Percentiles rank a stretch among this genome's conserved stretches.
These are phyloP conservation scores for Crotalaria pallida DNA, from an alignment of 306 rosid genomes.

Conservation along the genomic window DNA sequence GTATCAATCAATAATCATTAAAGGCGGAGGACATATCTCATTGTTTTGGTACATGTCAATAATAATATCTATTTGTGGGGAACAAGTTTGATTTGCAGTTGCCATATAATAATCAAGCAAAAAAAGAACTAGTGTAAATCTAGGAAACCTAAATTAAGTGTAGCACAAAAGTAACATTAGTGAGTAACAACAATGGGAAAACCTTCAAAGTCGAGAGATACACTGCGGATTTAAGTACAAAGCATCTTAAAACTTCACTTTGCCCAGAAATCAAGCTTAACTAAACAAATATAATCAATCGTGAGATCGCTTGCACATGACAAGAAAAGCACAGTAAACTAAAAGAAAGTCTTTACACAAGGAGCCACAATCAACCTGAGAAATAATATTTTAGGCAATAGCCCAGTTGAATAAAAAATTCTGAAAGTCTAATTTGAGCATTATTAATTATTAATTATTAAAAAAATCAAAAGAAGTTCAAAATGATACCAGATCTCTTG, in stretches of 20 bases:
- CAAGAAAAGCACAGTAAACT: not conserved
- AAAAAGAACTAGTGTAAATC: not conserved
- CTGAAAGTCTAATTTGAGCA: not conserved
- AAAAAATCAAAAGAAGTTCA: constrained; percentile 11
- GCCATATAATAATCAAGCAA: not conserved
- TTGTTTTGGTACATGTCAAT: not conserved
- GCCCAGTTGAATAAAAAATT: not conserved
- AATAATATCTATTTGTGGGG: not conserved
- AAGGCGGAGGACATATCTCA: not conserved
- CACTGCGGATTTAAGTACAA: not conserved
- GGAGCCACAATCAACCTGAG: constrained; percentile 5
- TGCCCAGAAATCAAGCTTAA: constrained; percentile 4
- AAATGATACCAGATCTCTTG: constrained; percentile 78
- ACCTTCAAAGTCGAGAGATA: not conserved
- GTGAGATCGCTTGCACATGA: not conserved
- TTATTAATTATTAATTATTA: not conserved
- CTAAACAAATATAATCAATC: not conserved
- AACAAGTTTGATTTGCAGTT: not conserved
- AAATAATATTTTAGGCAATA: not conserved
- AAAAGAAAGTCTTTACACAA: not conserved
- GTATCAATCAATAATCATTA: constrained; percentile 15
- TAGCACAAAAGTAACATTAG: not conserved
- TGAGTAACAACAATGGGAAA: not conserved
- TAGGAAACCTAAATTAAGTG: not conserved
- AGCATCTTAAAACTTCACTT: not conserved